These are phyloP conservation scores for Naganishia randhawae DNA, from an alignment of 768 basidiomycete species.

Conservation along the genomic window DNA sequence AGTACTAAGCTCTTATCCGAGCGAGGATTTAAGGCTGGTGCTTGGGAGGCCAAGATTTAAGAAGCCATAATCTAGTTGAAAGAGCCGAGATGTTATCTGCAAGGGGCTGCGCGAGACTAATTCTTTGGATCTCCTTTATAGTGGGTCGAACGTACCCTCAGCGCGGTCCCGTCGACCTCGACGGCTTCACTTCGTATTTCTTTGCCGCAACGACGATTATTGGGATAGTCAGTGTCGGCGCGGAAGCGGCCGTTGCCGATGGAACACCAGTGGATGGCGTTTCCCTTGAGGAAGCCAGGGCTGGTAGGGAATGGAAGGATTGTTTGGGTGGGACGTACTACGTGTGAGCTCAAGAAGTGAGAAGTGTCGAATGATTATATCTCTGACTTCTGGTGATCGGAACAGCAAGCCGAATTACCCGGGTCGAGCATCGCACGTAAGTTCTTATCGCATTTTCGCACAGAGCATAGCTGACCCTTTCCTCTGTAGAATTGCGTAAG, in stretches of 20 bases:
- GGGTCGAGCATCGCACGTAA: constrained; percentile 79
- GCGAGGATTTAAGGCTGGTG: not conserved
- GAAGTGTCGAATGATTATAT: not conserved
- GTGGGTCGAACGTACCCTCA: constrained; percentile 79
- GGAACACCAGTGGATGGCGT: constrained; percentile 38
- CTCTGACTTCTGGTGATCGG: not conserved
- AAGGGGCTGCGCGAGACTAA: not conserved
- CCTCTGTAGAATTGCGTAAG: constrained; percentile 35
- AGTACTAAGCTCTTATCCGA: constrained; percentile 16
- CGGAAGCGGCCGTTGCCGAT: constrained; percentile 33
- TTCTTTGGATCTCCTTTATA: constrained; percentile 11
- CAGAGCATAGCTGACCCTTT: too few relatives aligned
- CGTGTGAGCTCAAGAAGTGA: constrained; percentile 37
- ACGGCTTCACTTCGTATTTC: constrained; percentile 69
- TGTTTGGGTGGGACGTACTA: constrained; percentile 60
- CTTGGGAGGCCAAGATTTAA: not conserved
- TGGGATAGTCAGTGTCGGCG: constrained; percentile 55
- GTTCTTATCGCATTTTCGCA: constrained; percentile 47
- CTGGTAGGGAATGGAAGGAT: constrained; percentile 62
- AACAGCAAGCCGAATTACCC: constrained; percentile 65
- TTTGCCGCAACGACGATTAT: constrained; percentile 73
- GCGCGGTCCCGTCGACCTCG: constrained; percentile 56
- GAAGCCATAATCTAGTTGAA: not conserved
- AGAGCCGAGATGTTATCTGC: not conserved
- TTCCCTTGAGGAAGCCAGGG: constrained; percentile 54